These are phyloP conservation scores for Kwoniella mangroviensis DNA, from an alignment of 768 basidiomycete genomes.

Conservation along the genomic window DNA sequence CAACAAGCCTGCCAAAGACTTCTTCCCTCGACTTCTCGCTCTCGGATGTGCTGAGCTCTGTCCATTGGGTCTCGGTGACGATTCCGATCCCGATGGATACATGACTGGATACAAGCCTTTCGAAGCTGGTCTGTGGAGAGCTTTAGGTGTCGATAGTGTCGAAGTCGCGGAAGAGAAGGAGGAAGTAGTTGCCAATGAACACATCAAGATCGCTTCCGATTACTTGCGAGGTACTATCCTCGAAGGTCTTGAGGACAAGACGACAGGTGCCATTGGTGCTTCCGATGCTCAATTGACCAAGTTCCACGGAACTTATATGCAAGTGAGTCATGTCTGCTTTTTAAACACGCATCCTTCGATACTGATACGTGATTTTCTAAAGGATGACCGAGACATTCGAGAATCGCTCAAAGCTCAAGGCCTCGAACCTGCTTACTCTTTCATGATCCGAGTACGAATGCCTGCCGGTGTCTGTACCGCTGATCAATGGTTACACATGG, in stretches of 20 bases:
- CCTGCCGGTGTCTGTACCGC: constrained; percentile 94
- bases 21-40: constrained; percentile 75
- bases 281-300: constrained; percentile 94
- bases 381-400: constrained; percentile 97
- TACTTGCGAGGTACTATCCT: constrained; percentile 93
- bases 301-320: constrained; percentile 66
- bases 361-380: constrained; percentile 65
- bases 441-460: constrained; percentile 98
- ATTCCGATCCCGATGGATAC: constrained; percentile 94
- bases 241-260: constrained; percentile 83
- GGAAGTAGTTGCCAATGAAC: constrained; percentile 97
- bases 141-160: constrained; percentile 83
- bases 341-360: no score
- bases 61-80: constrained; percentile 82
- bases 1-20: constrained; percentile 93
- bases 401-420: constrained; percentile 92
- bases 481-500: constrained; percentile 92
- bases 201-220: constrained; percentile 95
- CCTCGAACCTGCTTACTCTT: constrained; percentile 91
- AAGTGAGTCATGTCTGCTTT: constrained; percentile 35
- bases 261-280: constrained; percentile 86
- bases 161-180: constrained; percentile 91
- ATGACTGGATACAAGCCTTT: constrained; percentile 96
- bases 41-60: constrained; percentile 79
- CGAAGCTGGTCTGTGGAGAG: constrained; percentile 93